Base-by-base conservation (phyloP, 148 eudicot genomes). In the Rhododendron molle region DNA sequence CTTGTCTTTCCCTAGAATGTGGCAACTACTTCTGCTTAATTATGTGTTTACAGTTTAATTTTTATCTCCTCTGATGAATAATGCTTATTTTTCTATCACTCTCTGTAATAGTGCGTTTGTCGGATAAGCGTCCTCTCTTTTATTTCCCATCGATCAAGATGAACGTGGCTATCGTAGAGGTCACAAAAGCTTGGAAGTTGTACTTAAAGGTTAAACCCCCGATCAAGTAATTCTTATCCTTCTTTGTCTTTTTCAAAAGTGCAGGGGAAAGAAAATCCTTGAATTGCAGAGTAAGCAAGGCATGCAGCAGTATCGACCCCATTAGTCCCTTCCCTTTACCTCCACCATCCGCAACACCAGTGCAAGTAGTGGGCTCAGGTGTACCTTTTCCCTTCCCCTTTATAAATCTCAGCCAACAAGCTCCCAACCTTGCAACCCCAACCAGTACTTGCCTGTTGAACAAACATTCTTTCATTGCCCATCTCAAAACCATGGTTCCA, bases 231-330 rank as follows among this genome's bases (percentile, higher is more conserved):
- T 78, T 5, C 50, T 77, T 44, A 20, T 78, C 16, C 56, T 78
- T 10, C 34, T 44, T 78, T 78, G 3, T 46, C 34, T 46, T 46
- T 46, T 46, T 46, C 34, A 23, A 20, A 78, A 78, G 54, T n/a
- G 20, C 18, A 71, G 76, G 49, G 46, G 6, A 78, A 23, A 77
- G 26, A 30, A 78, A 46, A 78, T 78, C 34, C 81, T 78, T 78
- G 81, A 23, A 44, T 78, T 78, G 81, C 26, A 40, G 15, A n/a
- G 81, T 46, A 78, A 46, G 81, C 56, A 78, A 78, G 81, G 81
- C 34, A 46, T 26, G 56, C 81, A 23, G 26, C 32, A 11, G 32
- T 23, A 11, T 34, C 1, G 56, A 38, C 20, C 21, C 30, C 16
- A 43, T 21, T 21, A 18, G 7, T 74, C 21, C 78, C 30, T 76